A percentile compares a stretch with the other conserved stretches of the same genome.
Conservation (phyloP, 257 asterid genomes). For the Nicotiana undulata region DNA sequence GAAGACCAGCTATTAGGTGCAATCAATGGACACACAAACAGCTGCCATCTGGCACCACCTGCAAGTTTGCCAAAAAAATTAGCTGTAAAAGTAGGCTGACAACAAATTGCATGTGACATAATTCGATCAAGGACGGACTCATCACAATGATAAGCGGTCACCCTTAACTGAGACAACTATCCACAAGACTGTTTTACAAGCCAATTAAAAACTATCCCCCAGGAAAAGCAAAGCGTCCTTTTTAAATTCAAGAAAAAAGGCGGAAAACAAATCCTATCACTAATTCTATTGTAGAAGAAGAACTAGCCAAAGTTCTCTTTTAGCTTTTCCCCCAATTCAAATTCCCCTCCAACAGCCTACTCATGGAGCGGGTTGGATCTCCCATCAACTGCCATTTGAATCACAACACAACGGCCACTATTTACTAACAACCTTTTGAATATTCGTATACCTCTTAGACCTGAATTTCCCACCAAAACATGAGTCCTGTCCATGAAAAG, state of each 20-base stretch:
- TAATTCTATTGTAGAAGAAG: background rate
- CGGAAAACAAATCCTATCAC: background rate
- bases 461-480: constrained; percentile 62
- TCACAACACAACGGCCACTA: constrained; percentile 24
- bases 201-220: constrained; percentile 3
- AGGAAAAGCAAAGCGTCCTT: background rate
- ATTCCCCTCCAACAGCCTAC: constrained; percentile 26
- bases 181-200: constrained; percentile 9
- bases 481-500: background rate
- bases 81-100: constrained; percentile 1
- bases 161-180: background rate
- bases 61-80: background rate
- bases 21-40: background rate
- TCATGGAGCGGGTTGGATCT: constrained; percentile 30
- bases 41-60: constrained; percentile 10
- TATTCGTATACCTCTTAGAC: constrained; percentile 28
- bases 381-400: constrained; percentile 33
- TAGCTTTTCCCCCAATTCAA: constrained; percentile 8
- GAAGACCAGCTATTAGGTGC: background rate
- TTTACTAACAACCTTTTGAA: constrained; percentile 62
- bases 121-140: background rate
- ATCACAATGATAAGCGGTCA: background rate
- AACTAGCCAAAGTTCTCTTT: background rate
- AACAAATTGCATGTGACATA: background rate
- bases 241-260: constrained; percentile 4